Evolutionary conservation across 495 filamentous ascomycete species (phyloP).

Genomic region (Bacidia rubella): DNA sequence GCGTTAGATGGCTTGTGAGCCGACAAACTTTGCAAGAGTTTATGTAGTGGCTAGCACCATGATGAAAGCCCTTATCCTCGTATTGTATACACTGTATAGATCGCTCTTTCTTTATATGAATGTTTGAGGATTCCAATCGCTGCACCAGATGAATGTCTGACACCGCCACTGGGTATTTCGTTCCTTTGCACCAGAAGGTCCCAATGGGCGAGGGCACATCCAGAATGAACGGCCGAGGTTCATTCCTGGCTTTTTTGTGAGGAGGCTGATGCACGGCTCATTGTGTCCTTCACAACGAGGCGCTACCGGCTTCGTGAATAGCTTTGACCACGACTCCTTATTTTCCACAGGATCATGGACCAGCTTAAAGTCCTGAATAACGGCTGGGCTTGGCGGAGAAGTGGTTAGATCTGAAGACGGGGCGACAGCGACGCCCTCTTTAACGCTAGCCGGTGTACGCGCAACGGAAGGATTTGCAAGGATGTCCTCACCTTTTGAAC

Average conservation of each 20-base stretch:
- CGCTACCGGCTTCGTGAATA: slow-evolving; percentile 60
- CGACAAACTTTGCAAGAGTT: no score
- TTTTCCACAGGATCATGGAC: slow-evolving; percentile 56
- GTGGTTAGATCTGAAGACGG: neutral
- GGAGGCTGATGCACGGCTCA: slow-evolving; percentile 68
- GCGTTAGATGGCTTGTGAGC: no score
- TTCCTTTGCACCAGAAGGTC: slow-evolving; percentile 72
- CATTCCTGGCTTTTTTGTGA: slow-evolving; percentile 74
- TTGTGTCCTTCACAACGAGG: slow-evolving; percentile 73
- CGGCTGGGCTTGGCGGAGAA: neutral
- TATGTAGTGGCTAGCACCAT: no score
- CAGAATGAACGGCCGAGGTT: slow-evolving; percentile 80
- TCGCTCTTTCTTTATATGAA: no score
- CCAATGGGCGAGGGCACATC: slow-evolving; percentile 70
- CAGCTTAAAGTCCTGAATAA: slow-evolving; percentile 6
- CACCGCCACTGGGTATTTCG: slow-evolving; percentile 74
- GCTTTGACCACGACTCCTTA: slow-evolving; percentile 75
- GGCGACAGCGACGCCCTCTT: neutral
- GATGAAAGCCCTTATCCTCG: neutral
- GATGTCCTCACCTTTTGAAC: no score
- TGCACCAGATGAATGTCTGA: slow-evolving; percentile 80
- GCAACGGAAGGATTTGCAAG: no score
- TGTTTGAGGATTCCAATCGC: slow-evolving; percentile 51
- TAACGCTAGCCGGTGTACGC: no score
- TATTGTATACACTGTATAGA: neutral